Conservation (phyloP, 352 stramenopile species). For the Phytophthora citricola region DNA sequence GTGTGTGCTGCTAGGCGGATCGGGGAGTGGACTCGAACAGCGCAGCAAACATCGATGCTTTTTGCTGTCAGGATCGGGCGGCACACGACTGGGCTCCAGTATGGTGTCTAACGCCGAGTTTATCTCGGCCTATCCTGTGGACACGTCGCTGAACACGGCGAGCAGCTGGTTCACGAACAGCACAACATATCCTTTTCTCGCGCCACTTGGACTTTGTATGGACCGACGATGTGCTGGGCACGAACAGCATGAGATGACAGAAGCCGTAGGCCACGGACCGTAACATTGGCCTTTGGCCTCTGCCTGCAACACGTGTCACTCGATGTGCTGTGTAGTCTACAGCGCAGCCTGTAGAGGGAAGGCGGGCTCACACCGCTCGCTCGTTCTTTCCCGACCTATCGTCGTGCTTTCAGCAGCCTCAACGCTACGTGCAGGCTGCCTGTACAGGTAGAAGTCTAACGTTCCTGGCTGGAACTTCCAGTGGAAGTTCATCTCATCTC, state of each 20-base stretch:
- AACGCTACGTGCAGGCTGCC: no score
- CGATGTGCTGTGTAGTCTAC: no score
- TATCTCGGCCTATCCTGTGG: slow-evolving; percentile 15
- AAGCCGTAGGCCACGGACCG: background rate
- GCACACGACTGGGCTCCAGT: slow-evolving; percentile 6
- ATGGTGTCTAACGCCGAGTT: slow-evolving; percentile 16
- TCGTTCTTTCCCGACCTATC: slow-evolving; percentile 5
- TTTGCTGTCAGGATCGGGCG: slow-evolving; percentile 17
- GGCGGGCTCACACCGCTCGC: background rate
- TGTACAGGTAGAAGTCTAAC: no score
- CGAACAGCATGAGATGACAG: slow-evolving; percentile 32
- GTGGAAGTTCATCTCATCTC: no score
- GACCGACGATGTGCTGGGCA: slow-evolving; percentile 21
- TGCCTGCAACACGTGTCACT: background rate
- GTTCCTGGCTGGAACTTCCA: no score
- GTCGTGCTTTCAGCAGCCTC: background rate
- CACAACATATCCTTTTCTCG: slow-evolving; percentile 11
- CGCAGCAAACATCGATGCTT: slow-evolving; percentile 8
- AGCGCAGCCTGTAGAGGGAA: background rate
- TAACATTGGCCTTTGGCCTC: no score
- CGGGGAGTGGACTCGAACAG: slow-evolving; percentile 3
- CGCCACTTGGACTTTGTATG: slow-evolving; percentile 15
- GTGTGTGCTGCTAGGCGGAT: slow-evolving; percentile 7
- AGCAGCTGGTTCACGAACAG: slow-evolving; percentile 21
- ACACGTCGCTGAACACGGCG: slow-evolving; percentile 10